These are phyloP conservation scores for Rhizoclosmatium sp. DNA, from an alignment of 192 early-diverging fungal genomes.

Conservation along the genomic window DNA sequence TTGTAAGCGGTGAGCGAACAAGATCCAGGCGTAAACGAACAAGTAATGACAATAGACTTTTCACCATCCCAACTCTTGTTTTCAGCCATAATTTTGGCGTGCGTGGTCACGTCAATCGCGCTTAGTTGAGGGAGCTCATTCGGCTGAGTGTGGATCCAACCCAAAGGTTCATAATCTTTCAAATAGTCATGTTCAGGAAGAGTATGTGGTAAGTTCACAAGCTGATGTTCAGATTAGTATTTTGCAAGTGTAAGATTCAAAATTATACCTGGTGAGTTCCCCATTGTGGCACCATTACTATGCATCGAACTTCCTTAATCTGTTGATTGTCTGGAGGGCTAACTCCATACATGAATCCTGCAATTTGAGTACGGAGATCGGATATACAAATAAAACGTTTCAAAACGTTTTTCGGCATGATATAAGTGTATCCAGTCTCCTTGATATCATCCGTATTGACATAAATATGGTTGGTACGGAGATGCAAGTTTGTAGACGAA, in stretches of 20 bases:
- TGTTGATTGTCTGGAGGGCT: conserved; percentile 87
- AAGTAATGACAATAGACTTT: conserved; percentile 88
- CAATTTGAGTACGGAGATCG: conserved; percentile 94
- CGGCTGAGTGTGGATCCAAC: conserved; percentile 98
- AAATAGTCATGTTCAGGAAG: conserved; percentile 93
- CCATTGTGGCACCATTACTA: conserved; percentile 98
- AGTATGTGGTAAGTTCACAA: conserved; percentile 87
- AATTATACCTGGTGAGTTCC: conserved; percentile 77
- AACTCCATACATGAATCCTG: conserved; percentile 94
- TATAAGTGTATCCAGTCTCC: conserved; percentile 93
- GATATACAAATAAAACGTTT: conserved; percentile 96
- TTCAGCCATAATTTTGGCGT: conserved; percentile 89
- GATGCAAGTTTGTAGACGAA: conserved; percentile 91
- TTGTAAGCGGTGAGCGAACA: conserved; percentile 96
- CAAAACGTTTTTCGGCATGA: conserved; percentile 97
- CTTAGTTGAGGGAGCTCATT: conserved; percentile 88
- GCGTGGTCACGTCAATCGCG: conserved; percentile 90
- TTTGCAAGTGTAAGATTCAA: not conserved
- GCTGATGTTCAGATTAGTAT: conserved; percentile 50
- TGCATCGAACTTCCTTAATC: conserved; percentile 93
- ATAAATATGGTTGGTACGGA: conserved; percentile 96
- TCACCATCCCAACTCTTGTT: conserved; percentile 94
- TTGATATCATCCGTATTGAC: conserved; percentile 96
- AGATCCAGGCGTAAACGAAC: conserved; percentile 98
- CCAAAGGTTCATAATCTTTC: conserved; percentile 92